Evolutionary conservation across 768 basidiomycete species (phyloP).

Genomic region (Rhodocollybia butyracea): DNA sequence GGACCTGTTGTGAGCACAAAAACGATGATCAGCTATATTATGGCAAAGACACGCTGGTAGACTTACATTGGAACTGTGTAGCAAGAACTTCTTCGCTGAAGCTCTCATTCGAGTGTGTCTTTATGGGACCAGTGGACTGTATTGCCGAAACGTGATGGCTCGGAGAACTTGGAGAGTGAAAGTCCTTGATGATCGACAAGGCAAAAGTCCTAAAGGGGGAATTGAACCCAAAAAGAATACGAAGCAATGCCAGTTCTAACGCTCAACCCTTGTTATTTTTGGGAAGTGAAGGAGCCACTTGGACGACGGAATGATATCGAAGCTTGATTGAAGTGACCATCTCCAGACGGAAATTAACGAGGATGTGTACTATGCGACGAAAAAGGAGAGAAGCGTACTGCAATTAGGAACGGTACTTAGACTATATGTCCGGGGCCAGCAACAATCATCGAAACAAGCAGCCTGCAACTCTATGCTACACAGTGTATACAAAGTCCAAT

Average conservation of each 20-base stretch:
- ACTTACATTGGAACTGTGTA: not conserved
- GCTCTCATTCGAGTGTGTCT: not conserved
- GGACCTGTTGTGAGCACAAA: not conserved
- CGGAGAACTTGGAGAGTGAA: too few species aligned
- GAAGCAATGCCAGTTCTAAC: not conserved
- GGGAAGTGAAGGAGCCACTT: not conserved
- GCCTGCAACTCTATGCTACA: too few species aligned
- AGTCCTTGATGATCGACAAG: conserved; percentile 6
- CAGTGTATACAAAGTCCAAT: too few species aligned
- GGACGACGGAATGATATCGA: not conserved
- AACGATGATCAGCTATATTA: not conserved
- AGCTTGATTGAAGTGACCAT: conserved; percentile 3
- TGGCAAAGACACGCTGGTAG: not conserved
- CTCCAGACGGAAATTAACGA: not conserved
- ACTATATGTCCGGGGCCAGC: not conserved
- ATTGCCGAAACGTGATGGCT: conserved; percentile 1
- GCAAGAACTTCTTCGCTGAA: too few species aligned
- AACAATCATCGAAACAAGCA: too few species aligned
- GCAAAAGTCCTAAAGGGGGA: not conserved
- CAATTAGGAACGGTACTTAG: conserved; percentile 1
- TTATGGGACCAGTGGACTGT: conserved; percentile 4
- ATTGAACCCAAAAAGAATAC: not conserved
- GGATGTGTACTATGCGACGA: not conserved
- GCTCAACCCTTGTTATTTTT: not conserved
- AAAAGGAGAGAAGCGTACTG: not conserved